phyloP scores from a whole-genome alignment of 768 basidiomycete genomes.

The Cantharellus cinnabarinus region DNA sequence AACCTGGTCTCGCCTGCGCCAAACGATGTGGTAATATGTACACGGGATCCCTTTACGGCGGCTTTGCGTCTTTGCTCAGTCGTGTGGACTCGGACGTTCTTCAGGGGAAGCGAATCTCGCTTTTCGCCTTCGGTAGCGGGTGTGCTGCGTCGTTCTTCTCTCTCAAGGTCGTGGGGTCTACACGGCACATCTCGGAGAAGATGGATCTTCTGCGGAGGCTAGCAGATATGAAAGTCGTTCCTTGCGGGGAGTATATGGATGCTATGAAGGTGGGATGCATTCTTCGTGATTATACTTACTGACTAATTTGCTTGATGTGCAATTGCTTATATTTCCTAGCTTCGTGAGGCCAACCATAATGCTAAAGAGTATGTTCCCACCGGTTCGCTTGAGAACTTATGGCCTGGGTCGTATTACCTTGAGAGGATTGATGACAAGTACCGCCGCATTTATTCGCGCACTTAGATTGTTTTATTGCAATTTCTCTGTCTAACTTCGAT shows the following conservation, averaged over 20 bases:
- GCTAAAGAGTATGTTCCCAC: constrained; percentile 64
- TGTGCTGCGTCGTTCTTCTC: constrained; percentile 92
- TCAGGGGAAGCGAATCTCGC: constrained; percentile 63
- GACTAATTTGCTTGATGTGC: not conserved
- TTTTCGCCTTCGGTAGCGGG: constrained; percentile 95
- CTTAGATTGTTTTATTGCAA: constrained; percentile 11
- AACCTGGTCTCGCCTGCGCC: constrained; percentile 70
- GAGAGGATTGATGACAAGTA: constrained; percentile 75
- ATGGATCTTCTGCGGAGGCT: constrained; percentile 64
- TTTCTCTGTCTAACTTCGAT: not conserved
- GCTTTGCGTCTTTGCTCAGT: constrained; percentile 71
- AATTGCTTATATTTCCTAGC: constrained; percentile 24
- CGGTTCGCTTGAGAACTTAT: constrained; percentile 79
- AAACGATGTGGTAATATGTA: constrained; percentile 96
- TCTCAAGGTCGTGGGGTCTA: constrained; percentile 72
- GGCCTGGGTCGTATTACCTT: constrained; percentile 88
- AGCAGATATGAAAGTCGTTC: constrained; percentile 71
- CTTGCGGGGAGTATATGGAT: constrained; percentile 80
- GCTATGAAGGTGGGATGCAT: constrained; percentile 39
- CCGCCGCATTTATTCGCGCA: constrained; percentile 65
- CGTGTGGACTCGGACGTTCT: constrained; percentile 49
- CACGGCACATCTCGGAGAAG: constrained; percentile 57
- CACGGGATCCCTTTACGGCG: constrained; percentile 88
- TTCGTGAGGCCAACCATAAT: constrained; percentile 95
- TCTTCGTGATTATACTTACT: not conserved